Conservation (phyloP, 805 yeast genomes). For the Dipodascopsis uninucleata region DNA sequence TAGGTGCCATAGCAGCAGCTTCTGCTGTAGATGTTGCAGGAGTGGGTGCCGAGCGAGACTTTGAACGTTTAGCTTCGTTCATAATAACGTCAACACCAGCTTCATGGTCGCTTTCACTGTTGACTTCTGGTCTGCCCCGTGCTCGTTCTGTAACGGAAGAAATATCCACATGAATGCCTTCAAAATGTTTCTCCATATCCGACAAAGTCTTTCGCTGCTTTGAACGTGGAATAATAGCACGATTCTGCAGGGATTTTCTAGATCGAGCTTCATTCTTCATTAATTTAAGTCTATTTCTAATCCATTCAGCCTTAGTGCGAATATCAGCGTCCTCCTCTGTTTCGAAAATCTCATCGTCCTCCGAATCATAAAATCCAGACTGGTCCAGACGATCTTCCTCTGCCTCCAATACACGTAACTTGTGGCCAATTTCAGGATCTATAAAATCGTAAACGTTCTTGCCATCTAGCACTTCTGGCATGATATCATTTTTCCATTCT, state of each 20-base stretch:
- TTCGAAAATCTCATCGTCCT: slow-evolving; percentile 53
- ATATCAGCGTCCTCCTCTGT: slow-evolving; percentile 68
- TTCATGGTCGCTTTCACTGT: slow-evolving; percentile 33
- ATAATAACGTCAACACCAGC: slow-evolving; percentile 78
- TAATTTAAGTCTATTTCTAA: slow-evolving; percentile 88
- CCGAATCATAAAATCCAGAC: slow-evolving; percentile 95
- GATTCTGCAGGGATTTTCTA: slow-evolving; percentile 79
- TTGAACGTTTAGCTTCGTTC: slow-evolving; percentile 44
- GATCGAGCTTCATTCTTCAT: slow-evolving; percentile 86
- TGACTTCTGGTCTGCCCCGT: slow-evolving; percentile 33
- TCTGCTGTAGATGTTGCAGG: slow-evolving; percentile 31
- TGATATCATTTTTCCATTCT: slow-evolving; percentile 94
- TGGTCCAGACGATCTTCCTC: slow-evolving; percentile 92
- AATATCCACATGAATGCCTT: slow-evolving; percentile 84
- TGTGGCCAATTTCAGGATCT: slow-evolving; percentile 91
- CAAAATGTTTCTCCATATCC: slow-evolving; percentile 87
- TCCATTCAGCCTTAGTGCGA: slow-evolving; percentile 87
- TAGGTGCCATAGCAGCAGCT: slow-evolving; percentile 24
- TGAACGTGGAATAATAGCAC: slow-evolving; percentile 85
- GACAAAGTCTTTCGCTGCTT: slow-evolving; percentile 59
- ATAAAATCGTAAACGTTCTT: slow-evolving; percentile 94
- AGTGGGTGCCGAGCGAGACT: slow-evolving; percentile 36
- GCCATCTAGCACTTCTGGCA: slow-evolving; percentile 97
- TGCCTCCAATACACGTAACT: slow-evolving; percentile 90
- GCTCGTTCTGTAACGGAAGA: slow-evolving; percentile 56